Conservation (phyloP, 2,329 filamentous ascomycete species). For the Epichloe baconii region DNA sequence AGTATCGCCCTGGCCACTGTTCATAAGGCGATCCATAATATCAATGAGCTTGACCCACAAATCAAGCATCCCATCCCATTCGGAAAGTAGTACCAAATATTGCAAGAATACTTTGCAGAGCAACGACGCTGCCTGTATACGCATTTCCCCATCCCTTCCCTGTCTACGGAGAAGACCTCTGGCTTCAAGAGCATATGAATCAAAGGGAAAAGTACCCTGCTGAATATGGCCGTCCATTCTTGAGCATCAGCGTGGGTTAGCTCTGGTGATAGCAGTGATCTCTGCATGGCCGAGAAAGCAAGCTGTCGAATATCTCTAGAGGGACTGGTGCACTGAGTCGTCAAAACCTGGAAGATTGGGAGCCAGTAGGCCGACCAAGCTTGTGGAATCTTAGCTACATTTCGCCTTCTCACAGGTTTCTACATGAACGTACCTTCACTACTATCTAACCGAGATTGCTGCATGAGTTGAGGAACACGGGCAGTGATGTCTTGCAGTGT, state of each 20-base stretch:
- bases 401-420: not conserved
- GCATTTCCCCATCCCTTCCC: conserved; percentile 87
- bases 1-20: conserved; percentile 83
- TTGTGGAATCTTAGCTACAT: conserved; percentile 17
- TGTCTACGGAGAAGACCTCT: conserved; percentile 85
- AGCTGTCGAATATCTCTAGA: conserved; percentile 86
- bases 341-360: conserved; percentile 81
- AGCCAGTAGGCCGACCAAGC: conserved; percentile 98
- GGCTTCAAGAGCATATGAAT: conserved; percentile 81
- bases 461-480: conserved; percentile 74
- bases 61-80: conserved; percentile 80
- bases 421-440: conserved; percentile 50
- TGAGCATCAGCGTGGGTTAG: conserved; percentile 72
- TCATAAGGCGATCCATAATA: conserved; percentile 92
- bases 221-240: conserved; percentile 92
- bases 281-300: conserved; percentile 74
- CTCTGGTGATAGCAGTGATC: conserved; percentile 72
- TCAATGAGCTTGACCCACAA: conserved; percentile 87
- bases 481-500: conserved; percentile 72
- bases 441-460: conserved; percentile 82
- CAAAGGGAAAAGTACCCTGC: conserved; percentile 83
- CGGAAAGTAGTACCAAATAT: conserved; percentile 72
- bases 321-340: conserved; percentile 83
- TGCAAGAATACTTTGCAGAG: conserved; percentile 93
- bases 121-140: conserved; percentile 80